Evolutionary conservation across 208 protist genomes (phyloP), one percentile per base, ranked within the genome.

Genomic region (Acanthamoeba castellanii): DNA sequence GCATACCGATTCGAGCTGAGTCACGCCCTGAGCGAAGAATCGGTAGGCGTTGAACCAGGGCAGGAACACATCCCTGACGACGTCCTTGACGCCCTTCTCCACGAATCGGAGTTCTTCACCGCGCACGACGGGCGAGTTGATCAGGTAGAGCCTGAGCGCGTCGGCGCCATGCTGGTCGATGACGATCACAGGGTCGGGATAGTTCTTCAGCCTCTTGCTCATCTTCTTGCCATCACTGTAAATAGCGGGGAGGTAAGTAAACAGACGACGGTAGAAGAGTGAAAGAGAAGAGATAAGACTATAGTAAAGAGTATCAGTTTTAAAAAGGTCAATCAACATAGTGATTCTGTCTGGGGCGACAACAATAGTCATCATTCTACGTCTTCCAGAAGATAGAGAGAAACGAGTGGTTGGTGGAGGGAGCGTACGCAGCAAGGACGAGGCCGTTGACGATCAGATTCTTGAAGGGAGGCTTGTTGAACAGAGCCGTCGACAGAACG

Each of bases 371-470:
- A 81, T 81, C 72, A 81, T 68, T 14, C 61, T 81, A 42, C n/a
- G 0, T 30, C 11, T 45, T 81, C 25, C 64, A 47, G 32, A 13
- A 59, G 66, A 34, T 27, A 37, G 25, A 74, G 25, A 20, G 13
- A 34, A 74, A 42, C 1, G 27, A 6, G 68, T 76, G 45, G 61
- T 61, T 34, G n/a, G 61, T 37, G 32, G 37, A 82, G 95, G 32
- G 37, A 82, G 95, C 98, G 95, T 99, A 99, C 74, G 97, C 97
- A 82, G 99, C 99, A 4, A 99, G 98, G 16, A 99, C 98, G 20
- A 99, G 98, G 42, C 99, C 99, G 96, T 99, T 99, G 8, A 99
- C 99, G 95, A 99, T 99, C 37, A 99, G 96, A 97, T 99, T 99
- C 96, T 99, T 99, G 98, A 99, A 99, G 20, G 99, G 98, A 14